Base-by-base conservation (phyloP, 2,329 filamentous ascomycete species). In the Alternaria alternata region DNA sequence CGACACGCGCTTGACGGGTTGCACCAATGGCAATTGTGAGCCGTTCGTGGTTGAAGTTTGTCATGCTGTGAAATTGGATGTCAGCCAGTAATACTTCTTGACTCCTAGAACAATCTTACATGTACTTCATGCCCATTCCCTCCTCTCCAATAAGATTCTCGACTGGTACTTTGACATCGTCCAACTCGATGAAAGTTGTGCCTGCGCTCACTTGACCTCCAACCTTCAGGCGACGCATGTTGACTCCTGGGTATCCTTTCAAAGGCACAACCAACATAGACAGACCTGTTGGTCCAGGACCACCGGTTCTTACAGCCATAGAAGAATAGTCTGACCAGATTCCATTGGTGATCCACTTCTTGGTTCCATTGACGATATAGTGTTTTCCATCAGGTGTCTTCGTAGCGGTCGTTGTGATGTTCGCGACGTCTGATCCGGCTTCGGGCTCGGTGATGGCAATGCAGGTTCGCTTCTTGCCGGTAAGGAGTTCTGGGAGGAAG, bases 371-470 rank as follows among this genome's bases (percentile, higher is more conserved):
- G 48, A 93, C 79, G 47, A 93, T 83, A 72, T 90, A 93, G 69
- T 87, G 80, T 73, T 87, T 88, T 11, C 90, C 89, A 70, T 90
- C 87, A 0, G 81, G 71, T 7, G 82, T 85, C 75, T 88, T 89
- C 4, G 77, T 81, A 2, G 90, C 91, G 0, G 87, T 90, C 0
- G 90, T 92, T 4, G 84, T 83, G 65, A 93, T 90, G 69, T 89
- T 90, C 7, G 89, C 89, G 1, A 93, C 91, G 72, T 93, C 91
- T 53, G 85, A 88, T 0, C 91, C 91, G 0, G 90, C 90, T 53
- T 87, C 87, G 0, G 91, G 91, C 73, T 94, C 91, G 0, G 91
- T 94, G 68, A 94, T 92, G 9, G 91, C 91, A 66, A 94, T 92
- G 70, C 91, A 93, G 14, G 83, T 83, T 42, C 90, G 82, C 78